Base-by-base conservation (phyloP, 805 yeast species). In the Nakazawaea ernobii region DNA sequence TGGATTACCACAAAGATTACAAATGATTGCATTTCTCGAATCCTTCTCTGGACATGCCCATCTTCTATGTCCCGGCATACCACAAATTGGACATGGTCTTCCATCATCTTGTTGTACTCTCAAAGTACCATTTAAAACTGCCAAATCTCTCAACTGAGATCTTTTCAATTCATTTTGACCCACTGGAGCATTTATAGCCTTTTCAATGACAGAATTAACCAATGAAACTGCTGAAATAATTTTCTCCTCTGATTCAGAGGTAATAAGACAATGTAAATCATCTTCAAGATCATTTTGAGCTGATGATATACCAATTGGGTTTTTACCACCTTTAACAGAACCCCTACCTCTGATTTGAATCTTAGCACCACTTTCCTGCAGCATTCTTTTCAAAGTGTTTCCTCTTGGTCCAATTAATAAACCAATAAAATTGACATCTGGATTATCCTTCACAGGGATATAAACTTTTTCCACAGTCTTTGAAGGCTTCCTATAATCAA, bases 291-390 rank as follows among this genome's bases (percentile, higher is more conserved):
- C 75, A 51, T 75, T 72, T 30, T 77, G 77, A 13, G 70, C 72
- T 37, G 74, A 69, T 5, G 75, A 70, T 13, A 73, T 60, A 35
- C 71, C 73, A 10, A 71, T 59, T 1, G 77, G 67, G 49, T 77
- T 76, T 61, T 82, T 85, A 30, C 98, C 98, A 59, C 88, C 96
- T 59, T 92, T 92, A 15, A 90, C 95, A 1, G 97, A 91, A 0
- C 99, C 99, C 55, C 86, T 82, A 27, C 99, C 99, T 55, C 99
- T 74, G 43, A 94, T 86, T 2, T 91, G 95, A 50, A 94, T 84
- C 54, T 76, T 79, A 14, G 98, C 97, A 1, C 96, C 96, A 35
- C 95, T 84, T 43, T 84, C 82, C 28, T 79, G 82, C 60, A 92
- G 95, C 64, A 95, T 67, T 55, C 80, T 79, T 51, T 86, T 79